Percentiles rank a stretch among this genome's conserved stretches.
Evolutionary conservation across 116 monocot genomes (phyloP).

Genomic region (Posidonia oceanica): DNA sequence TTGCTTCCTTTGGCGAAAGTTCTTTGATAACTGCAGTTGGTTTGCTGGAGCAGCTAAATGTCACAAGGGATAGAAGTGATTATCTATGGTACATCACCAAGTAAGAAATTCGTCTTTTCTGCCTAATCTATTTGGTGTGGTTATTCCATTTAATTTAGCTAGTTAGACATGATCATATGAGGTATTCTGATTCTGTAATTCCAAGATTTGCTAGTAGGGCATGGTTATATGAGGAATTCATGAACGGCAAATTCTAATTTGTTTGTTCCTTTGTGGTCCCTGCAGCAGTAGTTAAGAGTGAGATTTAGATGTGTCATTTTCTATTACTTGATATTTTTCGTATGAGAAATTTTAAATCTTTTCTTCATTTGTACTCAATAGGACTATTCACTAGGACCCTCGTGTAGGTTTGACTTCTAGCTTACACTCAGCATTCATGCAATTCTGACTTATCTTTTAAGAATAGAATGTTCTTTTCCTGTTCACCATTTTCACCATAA

Average conservation of each 20-base stretch:
- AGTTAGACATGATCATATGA: neutral
- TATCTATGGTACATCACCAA: constrained; percentile 97
- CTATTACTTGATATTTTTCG: no score
- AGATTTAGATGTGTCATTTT: no score
- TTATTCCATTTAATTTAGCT: neutral
- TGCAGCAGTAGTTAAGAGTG: no score
- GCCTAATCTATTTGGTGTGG: neutral
- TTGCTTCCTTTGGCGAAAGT: constrained; percentile 51
- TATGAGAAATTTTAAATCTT: no score
- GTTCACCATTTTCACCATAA: neutral
- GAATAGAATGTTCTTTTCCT: neutral
- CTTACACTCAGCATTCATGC: no score
- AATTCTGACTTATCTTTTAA: neutral
- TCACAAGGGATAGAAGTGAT: constrained; percentile 87
- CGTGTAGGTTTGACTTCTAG: no score
- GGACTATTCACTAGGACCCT: no score
- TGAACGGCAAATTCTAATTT: no score
- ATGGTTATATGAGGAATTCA: neutral
- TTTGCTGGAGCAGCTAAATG: constrained; percentile 88
- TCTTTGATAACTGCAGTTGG: constrained; percentile 61
- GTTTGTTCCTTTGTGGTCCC: no score
- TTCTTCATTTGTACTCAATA: no score
- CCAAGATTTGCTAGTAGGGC: neutral
- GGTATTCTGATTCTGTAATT: no score
- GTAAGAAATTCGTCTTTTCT: constrained; percentile 17